Evolutionary conservation across 2,329 filamentous ascomycete genomes (phyloP).

Genomic region (Thelonectria discophora): DNA sequence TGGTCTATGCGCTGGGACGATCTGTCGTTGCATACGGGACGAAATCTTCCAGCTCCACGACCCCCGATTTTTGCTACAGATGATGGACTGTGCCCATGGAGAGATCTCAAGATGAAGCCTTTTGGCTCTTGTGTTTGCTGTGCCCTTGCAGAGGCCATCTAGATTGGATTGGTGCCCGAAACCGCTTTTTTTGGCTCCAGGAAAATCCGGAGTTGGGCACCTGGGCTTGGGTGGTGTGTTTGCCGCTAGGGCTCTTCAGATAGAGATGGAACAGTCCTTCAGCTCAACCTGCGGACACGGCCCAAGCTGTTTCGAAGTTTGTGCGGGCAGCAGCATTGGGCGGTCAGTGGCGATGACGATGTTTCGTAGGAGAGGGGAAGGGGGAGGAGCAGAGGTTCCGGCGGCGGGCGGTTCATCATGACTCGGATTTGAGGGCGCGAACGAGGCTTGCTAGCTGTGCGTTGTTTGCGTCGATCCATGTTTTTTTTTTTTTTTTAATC

Average conservation of each 20-base stretch:
- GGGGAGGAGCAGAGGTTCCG: no score
- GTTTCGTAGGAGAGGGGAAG: neutral
- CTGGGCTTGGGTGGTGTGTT: neutral
- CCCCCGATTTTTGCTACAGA: slow-evolving; percentile 1
- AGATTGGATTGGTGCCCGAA: slow-evolving; percentile 1
- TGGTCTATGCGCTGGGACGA: neutral
- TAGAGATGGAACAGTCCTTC: no score
- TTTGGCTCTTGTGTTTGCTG: no score
- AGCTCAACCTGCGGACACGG: no score
- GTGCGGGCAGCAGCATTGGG: neutral
- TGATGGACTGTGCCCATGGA: slow-evolving; percentile 5
- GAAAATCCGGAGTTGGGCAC: neutral
- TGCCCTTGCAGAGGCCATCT: neutral
- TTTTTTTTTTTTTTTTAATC: neutral
- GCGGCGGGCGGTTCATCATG: neutral
- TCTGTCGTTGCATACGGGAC: neutral
- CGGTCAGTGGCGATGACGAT: neutral
- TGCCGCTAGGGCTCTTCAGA: neutral
- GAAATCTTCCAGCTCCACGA: neutral
- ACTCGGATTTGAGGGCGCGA: neutral
- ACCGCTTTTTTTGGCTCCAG: neutral
- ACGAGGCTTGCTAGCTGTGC: neutral
- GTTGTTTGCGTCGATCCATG: neutral
- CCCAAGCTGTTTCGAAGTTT: no score
- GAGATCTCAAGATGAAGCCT: slow-evolving; percentile 1